Evolutionary conservation across 805 yeast species (phyloP).

Genomic region (Lachancea nothofagi): DNA sequence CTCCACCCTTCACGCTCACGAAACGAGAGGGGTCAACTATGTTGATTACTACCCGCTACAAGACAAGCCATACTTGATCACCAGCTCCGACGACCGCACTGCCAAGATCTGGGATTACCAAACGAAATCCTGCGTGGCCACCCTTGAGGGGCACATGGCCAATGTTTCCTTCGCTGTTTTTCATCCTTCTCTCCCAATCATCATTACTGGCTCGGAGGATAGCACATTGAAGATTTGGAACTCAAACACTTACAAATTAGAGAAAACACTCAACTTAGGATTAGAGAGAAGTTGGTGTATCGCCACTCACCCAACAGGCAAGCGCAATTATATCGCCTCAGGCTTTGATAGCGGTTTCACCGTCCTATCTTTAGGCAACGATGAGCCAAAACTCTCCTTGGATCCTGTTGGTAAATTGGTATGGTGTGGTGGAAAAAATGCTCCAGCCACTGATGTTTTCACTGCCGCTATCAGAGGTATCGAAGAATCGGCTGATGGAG

Average conservation of each 20-base stretch:
- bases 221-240: constrained; percentile 94
- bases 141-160: constrained; percentile 86
- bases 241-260: constrained; percentile 86
- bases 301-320: constrained; percentile 56
- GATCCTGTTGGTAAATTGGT: constrained; percentile 88
- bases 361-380: constrained; percentile 85
- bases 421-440: constrained; percentile 71
- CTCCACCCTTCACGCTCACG: constrained; percentile 87
- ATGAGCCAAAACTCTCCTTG: constrained; percentile 90
- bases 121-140: constrained; percentile 91
- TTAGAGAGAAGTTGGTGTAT: constrained; percentile 97
- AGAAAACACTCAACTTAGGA: constrained; percentile 84
- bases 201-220: constrained; percentile 95
- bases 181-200: constrained; percentile 95
- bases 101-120: constrained; percentile 95
- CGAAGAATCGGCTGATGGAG: constrained; percentile 74
- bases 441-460: constrained; percentile 62
- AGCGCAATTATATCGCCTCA: constrained; percentile 73
- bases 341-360: constrained; percentile 95
- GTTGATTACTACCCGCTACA: constrained; percentile 96
- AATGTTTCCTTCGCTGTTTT: constrained; percentile 95
- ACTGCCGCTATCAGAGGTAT: constrained; percentile 71
- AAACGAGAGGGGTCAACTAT: constrained; percentile 87
- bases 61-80: constrained; percentile 92
- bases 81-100: constrained; percentile 86